A percentile compares a stretch with the other conserved stretches of the same genome.
Evolutionary conservation across 1,284 basidiomycete genomes (phyloP).

Genomic region (Porogramme epimiltina): DNA sequence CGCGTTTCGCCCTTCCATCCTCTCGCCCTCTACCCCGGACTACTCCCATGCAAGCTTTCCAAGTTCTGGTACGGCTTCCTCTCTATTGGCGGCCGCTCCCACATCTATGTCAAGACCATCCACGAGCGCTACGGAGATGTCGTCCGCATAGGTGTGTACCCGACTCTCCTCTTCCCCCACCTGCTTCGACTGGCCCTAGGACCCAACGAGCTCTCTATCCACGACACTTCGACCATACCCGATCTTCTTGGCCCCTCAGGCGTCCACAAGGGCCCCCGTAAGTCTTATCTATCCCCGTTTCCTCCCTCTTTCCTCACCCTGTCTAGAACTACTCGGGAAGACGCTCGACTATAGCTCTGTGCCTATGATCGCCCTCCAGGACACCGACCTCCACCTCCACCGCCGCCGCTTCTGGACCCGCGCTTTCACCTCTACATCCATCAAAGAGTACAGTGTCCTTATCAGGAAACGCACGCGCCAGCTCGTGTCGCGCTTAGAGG

Average conservation of each 20-base stretch:
- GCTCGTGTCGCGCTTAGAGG: constrained; percentile 17
- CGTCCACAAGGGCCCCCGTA: constrained; percentile 17
- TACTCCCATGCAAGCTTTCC: constrained; percentile 21
- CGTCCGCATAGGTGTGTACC: constrained; percentile 25
- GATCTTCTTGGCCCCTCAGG: constrained; percentile 17
- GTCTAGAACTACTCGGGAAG: no score
- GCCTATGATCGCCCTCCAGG: no score
- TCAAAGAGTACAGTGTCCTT: constrained; percentile 25
- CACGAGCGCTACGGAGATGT: constrained; percentile 29
- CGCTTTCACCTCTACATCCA: constrained; percentile 20
- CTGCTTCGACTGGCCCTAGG: background rate
- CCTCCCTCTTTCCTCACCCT: no score
- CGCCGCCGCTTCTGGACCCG: constrained; percentile 26
- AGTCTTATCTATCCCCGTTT: no score
- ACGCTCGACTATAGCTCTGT: no score
- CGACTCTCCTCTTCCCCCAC: background rate
- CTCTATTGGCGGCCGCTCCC: constrained; percentile 18
- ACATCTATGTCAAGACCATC: constrained; percentile 20
- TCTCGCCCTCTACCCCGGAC: constrained; percentile 22
- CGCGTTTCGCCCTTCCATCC: constrained; percentile 6
- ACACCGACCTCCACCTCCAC: no score
- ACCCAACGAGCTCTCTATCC: constrained; percentile 20
- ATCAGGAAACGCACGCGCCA: constrained; percentile 18
- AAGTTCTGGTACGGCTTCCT: constrained; percentile 20
- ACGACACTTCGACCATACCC: constrained; percentile 10